Base-by-base conservation (phyloP, 805 yeast genomes). In the Yueomyces sp. region DNA sequence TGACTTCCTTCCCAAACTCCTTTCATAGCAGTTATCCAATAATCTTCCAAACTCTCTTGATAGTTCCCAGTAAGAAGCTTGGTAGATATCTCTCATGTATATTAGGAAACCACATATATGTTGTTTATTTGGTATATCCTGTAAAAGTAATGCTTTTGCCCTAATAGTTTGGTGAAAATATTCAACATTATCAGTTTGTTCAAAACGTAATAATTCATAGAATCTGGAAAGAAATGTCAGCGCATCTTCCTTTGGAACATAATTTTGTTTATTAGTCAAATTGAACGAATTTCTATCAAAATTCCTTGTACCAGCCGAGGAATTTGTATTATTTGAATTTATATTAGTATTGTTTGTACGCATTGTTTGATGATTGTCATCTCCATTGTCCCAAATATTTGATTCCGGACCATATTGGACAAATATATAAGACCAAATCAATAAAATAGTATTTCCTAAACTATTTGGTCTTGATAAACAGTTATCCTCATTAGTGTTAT, bases 1-100 rank as follows among this genome's bases (percentile, higher is more conserved):
- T 28, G 64, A 62, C n/a, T 58, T 49, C 41, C 69, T 63, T 2
- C 82, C 83, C 42, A 73, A 56, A 46, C 76, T 67, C 49, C 85
- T 62, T 42, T 70, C 72, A 31, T 69, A 66, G 57, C 82, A 77
- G 50, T 76, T 74, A 42, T 63, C 58, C 40, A 79, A 60, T 45
- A 79, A 59, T 43, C 68, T 67, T 1, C 79, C 69, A 47, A 74
- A 68, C 52, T 79, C 86, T 40, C 63, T 62, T 9, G 79, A 79
- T 42, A 78, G 62, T 40, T 74, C 75, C 77, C 80, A 79, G 42
- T 69, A 67, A 42, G 74, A 66, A 26, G 55, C 57, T 32, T 54
- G 55, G 45, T 70, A 63, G 36, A 64, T 55, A n/a, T 59, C 57
- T 11, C 72, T 65, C 40, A 76, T 65, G 46, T 71, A 51, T 41